Evolutionary conservation across 2,329 filamentous ascomycete genomes (phyloP).

Genomic region (Dichotomopilus funicola): DNA sequence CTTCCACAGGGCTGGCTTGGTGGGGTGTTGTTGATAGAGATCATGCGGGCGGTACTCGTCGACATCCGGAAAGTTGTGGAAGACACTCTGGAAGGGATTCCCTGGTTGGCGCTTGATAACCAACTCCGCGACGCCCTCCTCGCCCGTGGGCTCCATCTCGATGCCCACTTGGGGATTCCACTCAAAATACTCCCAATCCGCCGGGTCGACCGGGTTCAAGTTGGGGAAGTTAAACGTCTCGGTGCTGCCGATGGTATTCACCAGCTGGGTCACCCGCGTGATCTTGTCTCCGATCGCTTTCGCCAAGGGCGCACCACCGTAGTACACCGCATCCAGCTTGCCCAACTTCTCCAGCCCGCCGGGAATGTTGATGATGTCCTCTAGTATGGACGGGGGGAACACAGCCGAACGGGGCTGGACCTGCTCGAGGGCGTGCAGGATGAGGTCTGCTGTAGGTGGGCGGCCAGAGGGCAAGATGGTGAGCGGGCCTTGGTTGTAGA

Average conservation of each 20-base stretch:
- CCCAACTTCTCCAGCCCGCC: neutral
- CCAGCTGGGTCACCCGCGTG: neutral
- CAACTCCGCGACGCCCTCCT: constrained; percentile 1
- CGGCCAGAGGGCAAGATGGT: constrained; percentile 1
- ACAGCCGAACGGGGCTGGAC: constrained; percentile 2
- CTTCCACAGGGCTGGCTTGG: constrained; percentile 7
- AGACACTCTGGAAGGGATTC: constrained; percentile 2
- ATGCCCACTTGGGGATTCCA: constrained; percentile 10
- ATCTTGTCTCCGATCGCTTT: constrained; percentile 6
- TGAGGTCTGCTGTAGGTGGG: neutral
- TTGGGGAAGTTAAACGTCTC: constrained; percentile 6
- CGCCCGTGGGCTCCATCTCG: constrained; percentile 4
- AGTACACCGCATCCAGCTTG: constrained; percentile 2
- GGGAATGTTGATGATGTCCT: constrained; percentile 3
- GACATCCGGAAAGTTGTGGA: constrained; percentile 10
- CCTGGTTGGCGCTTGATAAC: constrained; percentile 3
- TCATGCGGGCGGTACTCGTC: constrained; percentile 11
- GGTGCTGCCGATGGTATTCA: constrained; percentile 13
- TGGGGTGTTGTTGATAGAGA: constrained; percentile 10
- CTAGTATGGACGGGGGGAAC: constrained; percentile 7
- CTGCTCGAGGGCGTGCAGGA: constrained; percentile 4
- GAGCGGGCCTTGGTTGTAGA: constrained; percentile 10
- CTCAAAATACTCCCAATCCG: constrained; percentile 15
- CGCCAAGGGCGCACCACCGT: constrained; percentile 11
- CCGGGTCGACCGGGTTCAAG: neutral